Evolutionary conservation across 495 filamentous ascomycete species (phyloP), one percentile per base, ranked within the genome.

Genomic region (Barbatosphaeria neglecta): DNA sequence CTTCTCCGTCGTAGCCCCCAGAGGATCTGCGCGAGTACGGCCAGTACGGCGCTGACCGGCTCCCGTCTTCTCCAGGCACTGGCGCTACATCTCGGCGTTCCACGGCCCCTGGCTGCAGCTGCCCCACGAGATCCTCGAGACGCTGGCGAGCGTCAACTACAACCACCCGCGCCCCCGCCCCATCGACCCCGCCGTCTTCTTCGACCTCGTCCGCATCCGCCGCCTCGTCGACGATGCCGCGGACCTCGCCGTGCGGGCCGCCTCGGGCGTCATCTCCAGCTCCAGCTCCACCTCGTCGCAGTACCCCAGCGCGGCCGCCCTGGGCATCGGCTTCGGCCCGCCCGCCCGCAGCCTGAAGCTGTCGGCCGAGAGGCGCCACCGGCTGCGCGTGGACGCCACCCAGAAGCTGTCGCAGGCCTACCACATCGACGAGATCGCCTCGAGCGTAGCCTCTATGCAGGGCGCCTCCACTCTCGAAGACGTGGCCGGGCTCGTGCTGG

Each of bases 51-150:
- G n/a, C n/a, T n/a, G n/a, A n/a, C n/a, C n/a, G n/a, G n/a, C n/a
- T n/a, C n/a, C n/a, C n/a, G n/a, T n/a, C n/a, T 23, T 5, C 39
- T 40, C 20, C 20, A 88, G 84, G 54, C 84, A 88, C 65, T 88
- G 84, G 84, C 75, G 80, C 37, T 85, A 87, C 58, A 90, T 90
- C 44, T 87, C 84, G 17, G 80, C 83, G 42, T 90, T 86, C 54
- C 85, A 90, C 59, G 85, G 85, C 15, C 84, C 83, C 50, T 90
- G 85, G 85, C 77, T 88, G n/a, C 84, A 90, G 62, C 66, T 90
- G 24, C 84, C 85, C n/a, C 76, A 77, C 50, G 85, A 89, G 64
- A 74, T 87, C 44, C 80, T 90, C 62, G 83, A 86, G 56, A 78
- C 75, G 13, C 76, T 90, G 38, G 85, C 86, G 13, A 76, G 86